Evolutionary conservation across 805 yeast genomes (phyloP).

Genomic region (Lipomyces yamanashiensis): DNA sequence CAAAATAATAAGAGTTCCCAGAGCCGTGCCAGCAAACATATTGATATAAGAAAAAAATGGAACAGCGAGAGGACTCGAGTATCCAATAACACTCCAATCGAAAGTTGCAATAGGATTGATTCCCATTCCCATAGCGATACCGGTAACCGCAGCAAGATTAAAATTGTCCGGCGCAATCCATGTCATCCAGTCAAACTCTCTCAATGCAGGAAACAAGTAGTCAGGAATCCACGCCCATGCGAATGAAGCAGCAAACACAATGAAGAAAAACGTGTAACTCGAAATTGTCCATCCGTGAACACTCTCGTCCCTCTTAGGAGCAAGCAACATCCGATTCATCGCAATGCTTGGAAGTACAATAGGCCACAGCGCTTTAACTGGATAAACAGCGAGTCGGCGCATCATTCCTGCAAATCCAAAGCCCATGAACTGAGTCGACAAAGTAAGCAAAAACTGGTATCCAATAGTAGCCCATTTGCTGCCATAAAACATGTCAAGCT

Average conservation of each 20-base stretch:
- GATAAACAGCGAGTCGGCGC: constrained; percentile 62
- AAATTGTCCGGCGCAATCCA: constrained; percentile 68
- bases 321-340: constrained; percentile 55
- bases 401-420: constrained; percentile 69
- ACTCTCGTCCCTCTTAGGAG: constrained; percentile 48
- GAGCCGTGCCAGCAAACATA: constrained; percentile 50
- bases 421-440: constrained; percentile 68
- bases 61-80: constrained; percentile 28
- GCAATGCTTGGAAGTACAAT: constrained; percentile 63
- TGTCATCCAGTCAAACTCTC: constrained; percentile 62
- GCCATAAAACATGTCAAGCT: constrained; percentile 34
- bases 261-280: constrained; percentile 55
- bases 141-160: constrained; percentile 68
- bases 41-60: constrained; percentile 46
- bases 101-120: constrained; percentile 63
- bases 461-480: constrained; percentile 46
- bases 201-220: constrained; percentile 60
- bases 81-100: constrained; percentile 68
- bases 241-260: constrained; percentile 50
- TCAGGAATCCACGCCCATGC: constrained; percentile 67
- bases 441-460: constrained; percentile 56
- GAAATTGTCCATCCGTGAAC: constrained; percentile 68
- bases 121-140: constrained; percentile 65
- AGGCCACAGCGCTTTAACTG: constrained; percentile 76
- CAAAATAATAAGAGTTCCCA: constrained; percentile 57